phyloP scores from a whole-genome alignment of 2,329 filamentous ascomycete species.

The Colletotrichum sp. region DNA sequence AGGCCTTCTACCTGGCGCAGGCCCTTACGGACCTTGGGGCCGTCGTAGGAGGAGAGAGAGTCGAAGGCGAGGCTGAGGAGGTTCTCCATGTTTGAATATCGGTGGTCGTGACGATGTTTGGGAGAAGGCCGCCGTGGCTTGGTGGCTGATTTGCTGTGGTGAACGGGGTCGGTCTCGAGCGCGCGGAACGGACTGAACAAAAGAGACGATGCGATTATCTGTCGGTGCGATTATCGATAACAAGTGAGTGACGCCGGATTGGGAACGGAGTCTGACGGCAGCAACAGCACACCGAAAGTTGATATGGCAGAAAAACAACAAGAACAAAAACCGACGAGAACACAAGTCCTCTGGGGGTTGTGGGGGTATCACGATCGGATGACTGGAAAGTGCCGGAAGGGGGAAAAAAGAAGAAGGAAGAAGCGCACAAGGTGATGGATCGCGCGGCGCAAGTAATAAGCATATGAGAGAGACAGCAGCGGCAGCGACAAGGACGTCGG shows the following conservation, averaged over 20 bases:
- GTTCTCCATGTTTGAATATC: constrained; percentile 72
- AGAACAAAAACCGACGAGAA: constrained; percentile 13
- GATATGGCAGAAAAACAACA: constrained; percentile 9
- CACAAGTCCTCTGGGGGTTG: constrained; percentile 12
- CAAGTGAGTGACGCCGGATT: background rate
- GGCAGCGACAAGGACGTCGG: background rate
- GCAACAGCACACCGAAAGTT: background rate
- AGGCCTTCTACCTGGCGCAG: constrained; percentile 93
- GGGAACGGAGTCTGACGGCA: background rate
- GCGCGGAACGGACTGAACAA: constrained; percentile 2
- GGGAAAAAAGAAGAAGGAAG: background rate
- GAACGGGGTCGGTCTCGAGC: background rate
- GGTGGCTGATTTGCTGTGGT: constrained; percentile 16
- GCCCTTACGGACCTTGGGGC: constrained; percentile 89
- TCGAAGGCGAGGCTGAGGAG: constrained; percentile 93
- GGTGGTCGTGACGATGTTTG: constrained; percentile 26
- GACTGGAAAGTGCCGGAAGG: background rate
- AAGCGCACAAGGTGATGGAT: background rate
- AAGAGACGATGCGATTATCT: constrained; percentile 11
- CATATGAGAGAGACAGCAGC: constrained; percentile 7
- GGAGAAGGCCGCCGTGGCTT: background rate
- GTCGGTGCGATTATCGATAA: background rate
- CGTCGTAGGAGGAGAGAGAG: constrained; percentile 92
- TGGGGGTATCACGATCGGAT: constrained; percentile 3
- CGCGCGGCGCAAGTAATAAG: background rate